phyloP scores from a whole-genome alignment of 2,329 filamentous ascomycete genomes.

The Phaeoacremonium minimum region DNA sequence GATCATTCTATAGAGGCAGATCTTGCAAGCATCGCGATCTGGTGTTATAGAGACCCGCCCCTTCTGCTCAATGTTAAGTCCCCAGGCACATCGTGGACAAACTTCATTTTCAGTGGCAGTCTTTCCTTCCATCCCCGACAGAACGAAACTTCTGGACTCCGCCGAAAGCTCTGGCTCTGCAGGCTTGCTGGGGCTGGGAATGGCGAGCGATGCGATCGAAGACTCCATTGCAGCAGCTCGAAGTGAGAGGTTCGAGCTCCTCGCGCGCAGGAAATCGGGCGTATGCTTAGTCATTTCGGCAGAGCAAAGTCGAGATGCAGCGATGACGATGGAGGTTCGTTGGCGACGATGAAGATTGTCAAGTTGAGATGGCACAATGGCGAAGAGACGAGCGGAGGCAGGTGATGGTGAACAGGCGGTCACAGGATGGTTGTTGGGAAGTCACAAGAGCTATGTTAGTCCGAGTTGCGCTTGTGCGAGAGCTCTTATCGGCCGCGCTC shows the following conservation, averaged over 20 bases:
- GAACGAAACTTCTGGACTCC: conserved; percentile 14
- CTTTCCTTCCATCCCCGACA: conserved; percentile 1
- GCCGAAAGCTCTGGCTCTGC: conserved; percentile 12
- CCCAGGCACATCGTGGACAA: background rate
- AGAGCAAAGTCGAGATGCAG: background rate
- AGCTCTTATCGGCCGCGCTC: too few relatives aligned
- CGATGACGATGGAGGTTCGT: too few relatives aligned
- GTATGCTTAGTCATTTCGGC: conserved; percentile 40
- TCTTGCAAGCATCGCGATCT: conserved; percentile 21
- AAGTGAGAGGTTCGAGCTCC: conserved; percentile 39
- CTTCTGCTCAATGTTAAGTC: conserved; percentile 10
- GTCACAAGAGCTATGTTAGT: too few relatives aligned
- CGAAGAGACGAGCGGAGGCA: too few relatives aligned
- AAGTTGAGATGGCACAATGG: too few relatives aligned
- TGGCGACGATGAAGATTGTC: too few relatives aligned
- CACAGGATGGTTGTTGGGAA: too few relatives aligned
- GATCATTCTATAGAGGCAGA: conserved; percentile 32
- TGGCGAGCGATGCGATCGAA: conserved; percentile 4
- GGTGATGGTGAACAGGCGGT: too few relatives aligned
- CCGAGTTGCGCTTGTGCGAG: too few relatives aligned
- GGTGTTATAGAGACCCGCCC: conserved; percentile 6
- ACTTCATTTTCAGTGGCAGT: background rate
- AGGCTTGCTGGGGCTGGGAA: conserved; percentile 8
- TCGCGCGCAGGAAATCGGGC: conserved; percentile 36
- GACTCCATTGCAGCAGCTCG: conserved; percentile 30